Evolutionary conservation across 2,329 filamentous ascomycete species (phyloP), one percentile per base, ranked within the genome.

Genomic region (Curvularia sp.): DNA sequence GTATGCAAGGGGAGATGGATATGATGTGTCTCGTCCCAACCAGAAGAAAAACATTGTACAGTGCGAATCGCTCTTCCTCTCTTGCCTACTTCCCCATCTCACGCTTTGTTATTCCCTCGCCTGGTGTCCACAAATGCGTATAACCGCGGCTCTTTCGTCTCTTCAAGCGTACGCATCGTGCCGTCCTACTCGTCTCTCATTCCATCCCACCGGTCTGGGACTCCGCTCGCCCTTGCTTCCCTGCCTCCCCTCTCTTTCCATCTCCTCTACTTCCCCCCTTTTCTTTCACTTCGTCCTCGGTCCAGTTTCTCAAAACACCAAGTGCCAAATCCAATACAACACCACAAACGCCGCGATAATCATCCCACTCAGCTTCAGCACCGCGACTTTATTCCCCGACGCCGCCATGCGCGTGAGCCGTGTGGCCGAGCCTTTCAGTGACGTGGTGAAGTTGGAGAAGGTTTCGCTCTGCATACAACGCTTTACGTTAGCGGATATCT

Each of bases 351-450:
- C 78, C 6, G 80, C 92, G 43, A 94, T 84, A 24, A 96, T 84
- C 39, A 97, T 96, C 24, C 86, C 94, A 0, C 93, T 88, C 49
- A 99, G 82, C 78, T 97, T 97, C 61, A 99, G 78, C 39, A 98
- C 89, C 15, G 95, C 94, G 41, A 97, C 86, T 70, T 92, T 94
- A 79, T 97, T 96, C 50, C 95, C 95, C 53, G 89, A 88, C 51
- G 89, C 89, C 46, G 95, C 95, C 93, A 98, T 98, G 61, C 93
- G 88, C 22, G 90, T 92, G 47, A 99, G 80, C 12, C 95, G 86
- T 49, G 85, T 84, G 12, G 93, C 93, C 64, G 91, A 96, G 43
- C 93, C 92, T 75, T 92, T 94, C 60, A 99, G 82, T 64, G 89
- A 89, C 13, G 89, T 89, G 35, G 87, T 85, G 85, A 99, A 93